Evolutionary conservation across 345 rosid genomes (phyloP).

Genomic region (Aquilaria sinensis): DNA sequence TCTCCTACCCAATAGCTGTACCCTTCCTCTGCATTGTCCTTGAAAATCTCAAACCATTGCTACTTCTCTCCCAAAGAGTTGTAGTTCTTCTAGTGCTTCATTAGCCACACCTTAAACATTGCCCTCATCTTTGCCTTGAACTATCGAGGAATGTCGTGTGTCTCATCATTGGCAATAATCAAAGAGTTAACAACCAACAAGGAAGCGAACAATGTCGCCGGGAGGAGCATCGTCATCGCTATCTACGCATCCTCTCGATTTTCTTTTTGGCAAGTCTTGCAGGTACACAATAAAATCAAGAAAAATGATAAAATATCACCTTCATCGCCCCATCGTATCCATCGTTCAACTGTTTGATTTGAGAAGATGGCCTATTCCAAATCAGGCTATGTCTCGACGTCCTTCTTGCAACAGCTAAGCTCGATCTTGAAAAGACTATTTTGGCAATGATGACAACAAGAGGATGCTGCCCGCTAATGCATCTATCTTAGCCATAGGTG

Average conservation of each 20-base stretch:
- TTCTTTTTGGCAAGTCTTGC: too few relatives aligned
- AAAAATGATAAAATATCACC: too few relatives aligned
- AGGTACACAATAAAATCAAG: too few relatives aligned
- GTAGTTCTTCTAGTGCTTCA: conserved; percentile 57
- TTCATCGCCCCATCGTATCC: too few relatives aligned
- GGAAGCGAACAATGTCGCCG: conserved; percentile 24
- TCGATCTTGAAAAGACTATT: too few relatives aligned
- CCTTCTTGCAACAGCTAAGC: too few relatives aligned
- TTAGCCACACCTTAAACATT: conserved; percentile 67
- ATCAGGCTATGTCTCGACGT: too few relatives aligned
- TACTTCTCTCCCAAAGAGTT: conserved; percentile 67
- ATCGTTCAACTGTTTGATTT: too few relatives aligned
- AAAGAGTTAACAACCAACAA: conserved; percentile 74
- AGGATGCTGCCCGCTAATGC: too few relatives aligned
- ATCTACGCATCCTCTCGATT: neutral
- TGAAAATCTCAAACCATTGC: conserved; percentile 64
- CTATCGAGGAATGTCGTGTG: conserved; percentile 28
- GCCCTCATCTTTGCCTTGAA: conserved; percentile 57
- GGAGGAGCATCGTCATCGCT: conserved; percentile 24
- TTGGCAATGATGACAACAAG: too few relatives aligned
- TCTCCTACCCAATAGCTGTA: conserved; percentile 53
- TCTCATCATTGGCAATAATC: conserved; percentile 57
- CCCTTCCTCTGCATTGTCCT: conserved; percentile 58
- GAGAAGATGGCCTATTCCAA: too few relatives aligned
- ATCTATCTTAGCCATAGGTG: too few relatives aligned